Percentiles rank a stretch among this genome's conserved stretches.
Conservation (phyloP, 2,329 filamentous ascomycete species). For the Dendryphion nanum region DNA sequence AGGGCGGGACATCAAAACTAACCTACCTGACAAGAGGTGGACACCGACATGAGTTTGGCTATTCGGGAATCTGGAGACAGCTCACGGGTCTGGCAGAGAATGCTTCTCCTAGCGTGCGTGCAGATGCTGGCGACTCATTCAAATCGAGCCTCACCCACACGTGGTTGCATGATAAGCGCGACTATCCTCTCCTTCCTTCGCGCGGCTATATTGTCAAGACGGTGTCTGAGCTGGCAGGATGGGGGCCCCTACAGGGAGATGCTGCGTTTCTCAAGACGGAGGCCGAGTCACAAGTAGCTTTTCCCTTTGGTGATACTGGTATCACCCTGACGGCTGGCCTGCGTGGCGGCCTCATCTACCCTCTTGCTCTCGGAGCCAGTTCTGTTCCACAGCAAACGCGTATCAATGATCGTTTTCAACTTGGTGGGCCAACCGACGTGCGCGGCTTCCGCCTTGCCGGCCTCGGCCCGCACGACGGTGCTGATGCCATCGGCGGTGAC, state of each 20-base stretch:
- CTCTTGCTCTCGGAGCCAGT: constrained; percentile 63
- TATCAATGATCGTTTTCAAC: constrained; percentile 91
- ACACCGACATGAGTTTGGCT: constrained; percentile 74
- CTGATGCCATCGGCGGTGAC: constrained; percentile 86
- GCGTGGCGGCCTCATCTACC: constrained; percentile 78
- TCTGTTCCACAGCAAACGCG: constrained; percentile 65
- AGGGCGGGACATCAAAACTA: constrained; percentile 73
- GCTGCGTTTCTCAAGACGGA: constrained; percentile 95
- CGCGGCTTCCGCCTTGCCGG: constrained; percentile 90
- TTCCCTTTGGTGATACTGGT: constrained; percentile 73
- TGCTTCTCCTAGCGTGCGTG: constrained; percentile 78
- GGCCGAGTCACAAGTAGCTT: constrained; percentile 72
- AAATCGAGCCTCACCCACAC: constrained; percentile 85
- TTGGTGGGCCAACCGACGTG: constrained; percentile 92
- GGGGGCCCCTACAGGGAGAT: constrained; percentile 79
- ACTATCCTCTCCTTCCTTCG: constrained; percentile 81
- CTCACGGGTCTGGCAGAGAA: constrained; percentile 73
- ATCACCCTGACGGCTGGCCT: constrained; percentile 81
- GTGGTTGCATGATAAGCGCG: constrained; percentile 75
- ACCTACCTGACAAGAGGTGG: constrained; percentile 67
- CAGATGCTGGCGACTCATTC: constrained; percentile 84
- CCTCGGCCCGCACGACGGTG: constrained; percentile 81
- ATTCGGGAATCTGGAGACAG: constrained; percentile 83
- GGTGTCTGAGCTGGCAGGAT: constrained; percentile 79
- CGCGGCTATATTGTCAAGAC: constrained; percentile 78